These are phyloP conservation scores for Combretum micranthum DNA, from an alignment of 345 rosid genomes.

Conservation along the genomic window DNA sequence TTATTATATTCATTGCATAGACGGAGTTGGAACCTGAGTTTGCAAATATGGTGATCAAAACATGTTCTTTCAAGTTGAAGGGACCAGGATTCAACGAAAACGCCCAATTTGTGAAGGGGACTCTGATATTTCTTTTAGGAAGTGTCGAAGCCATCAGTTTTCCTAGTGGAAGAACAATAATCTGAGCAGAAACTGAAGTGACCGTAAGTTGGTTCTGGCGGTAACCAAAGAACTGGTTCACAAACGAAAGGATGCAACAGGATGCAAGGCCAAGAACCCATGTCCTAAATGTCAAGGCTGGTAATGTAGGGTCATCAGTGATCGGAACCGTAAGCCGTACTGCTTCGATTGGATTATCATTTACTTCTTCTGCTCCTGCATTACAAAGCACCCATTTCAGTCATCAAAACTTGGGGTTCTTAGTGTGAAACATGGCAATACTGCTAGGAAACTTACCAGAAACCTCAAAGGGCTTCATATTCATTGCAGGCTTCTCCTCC, in stretches of 20 bases:
- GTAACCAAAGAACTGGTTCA: slow-evolving; percentile 95
- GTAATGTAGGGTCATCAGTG: slow-evolving; percentile 81
- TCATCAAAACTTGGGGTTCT: too few species aligned
- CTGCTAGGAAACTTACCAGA: too few species aligned
- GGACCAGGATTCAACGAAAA: slow-evolving; percentile 86
- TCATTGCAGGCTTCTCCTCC: too few species aligned
- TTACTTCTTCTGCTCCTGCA: too few species aligned
- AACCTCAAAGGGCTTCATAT: too few species aligned
- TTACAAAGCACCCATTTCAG: too few species aligned
- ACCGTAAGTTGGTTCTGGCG: slow-evolving; percentile 84
- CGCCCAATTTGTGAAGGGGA: slow-evolving; percentile 34
- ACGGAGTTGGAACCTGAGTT: slow-evolving; percentile 90
- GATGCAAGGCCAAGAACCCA: slow-evolving; percentile 76
- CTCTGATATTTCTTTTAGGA: slow-evolving; percentile 33
- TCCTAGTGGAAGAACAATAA: slow-evolving; percentile 79
- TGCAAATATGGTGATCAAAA: slow-evolving; percentile 84
- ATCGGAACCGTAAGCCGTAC: slow-evolving; percentile 86
- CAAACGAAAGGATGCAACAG: slow-evolving; percentile 69
- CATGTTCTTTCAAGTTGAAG: slow-evolving; percentile 96
- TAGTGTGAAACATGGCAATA: too few species aligned
- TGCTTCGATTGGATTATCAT: slow-evolving; percentile 47
- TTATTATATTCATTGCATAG: slow-evolving; percentile 82
- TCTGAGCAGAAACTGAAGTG: slow-evolving; percentile 89
- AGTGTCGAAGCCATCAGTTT: slow-evolving; percentile 73
- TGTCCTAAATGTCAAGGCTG: slow-evolving; percentile 86